Percentiles rank a stretch among this genome's conserved stretches.
Conservation (phyloP, 768 basidiomycete genomes). For the Phaffia tasmanica region DNA sequence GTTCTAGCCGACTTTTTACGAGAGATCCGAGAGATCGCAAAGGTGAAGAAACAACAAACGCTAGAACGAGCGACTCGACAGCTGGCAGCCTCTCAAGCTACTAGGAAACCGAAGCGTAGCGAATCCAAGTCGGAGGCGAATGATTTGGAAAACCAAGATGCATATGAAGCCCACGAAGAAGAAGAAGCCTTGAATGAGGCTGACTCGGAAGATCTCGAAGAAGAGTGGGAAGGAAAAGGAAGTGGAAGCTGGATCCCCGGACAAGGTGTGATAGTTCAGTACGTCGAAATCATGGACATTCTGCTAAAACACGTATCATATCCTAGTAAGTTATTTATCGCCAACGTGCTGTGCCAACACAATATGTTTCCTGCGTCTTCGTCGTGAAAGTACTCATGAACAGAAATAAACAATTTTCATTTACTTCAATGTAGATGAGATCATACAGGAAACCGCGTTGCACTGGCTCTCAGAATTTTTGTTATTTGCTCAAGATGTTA, state of each 20-base stretch:
- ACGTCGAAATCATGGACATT: slow-evolving; percentile 84
- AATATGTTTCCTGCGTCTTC: background rate
- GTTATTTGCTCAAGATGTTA: slow-evolving; percentile 73
- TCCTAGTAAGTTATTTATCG: slow-evolving; percentile 48
- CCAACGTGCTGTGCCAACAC: background rate
- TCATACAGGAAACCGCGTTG: slow-evolving; percentile 88
- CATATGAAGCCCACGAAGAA: background rate
- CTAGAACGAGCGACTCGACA: slow-evolving; percentile 29
- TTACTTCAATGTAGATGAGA: slow-evolving; percentile 54
- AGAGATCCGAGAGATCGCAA: slow-evolving; percentile 76
- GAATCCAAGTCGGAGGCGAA: slow-evolving; percentile 19
- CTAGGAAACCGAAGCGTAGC: slow-evolving; percentile 15
- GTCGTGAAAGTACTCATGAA: background rate
- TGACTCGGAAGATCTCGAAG: slow-evolving; percentile 35
- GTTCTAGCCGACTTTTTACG: slow-evolving; percentile 77
- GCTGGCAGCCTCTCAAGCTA: slow-evolving; percentile 2
- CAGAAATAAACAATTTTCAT: background rate
- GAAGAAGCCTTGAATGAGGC: slow-evolving; percentile 26
- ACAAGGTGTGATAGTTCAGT: slow-evolving; percentile 84
- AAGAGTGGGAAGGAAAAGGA: slow-evolving; percentile 37
- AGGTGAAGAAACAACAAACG: slow-evolving; percentile 57
- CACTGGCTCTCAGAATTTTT: slow-evolving; percentile 87
- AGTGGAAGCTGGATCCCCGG: slow-evolving; percentile 65
- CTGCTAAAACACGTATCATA: slow-evolving; percentile 73
- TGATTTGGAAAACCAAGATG: slow-evolving; percentile 25